phyloP scores from a whole-genome alignment of 176 grass and related monocot genomes.

The Coix lacrymajobi region DNA sequence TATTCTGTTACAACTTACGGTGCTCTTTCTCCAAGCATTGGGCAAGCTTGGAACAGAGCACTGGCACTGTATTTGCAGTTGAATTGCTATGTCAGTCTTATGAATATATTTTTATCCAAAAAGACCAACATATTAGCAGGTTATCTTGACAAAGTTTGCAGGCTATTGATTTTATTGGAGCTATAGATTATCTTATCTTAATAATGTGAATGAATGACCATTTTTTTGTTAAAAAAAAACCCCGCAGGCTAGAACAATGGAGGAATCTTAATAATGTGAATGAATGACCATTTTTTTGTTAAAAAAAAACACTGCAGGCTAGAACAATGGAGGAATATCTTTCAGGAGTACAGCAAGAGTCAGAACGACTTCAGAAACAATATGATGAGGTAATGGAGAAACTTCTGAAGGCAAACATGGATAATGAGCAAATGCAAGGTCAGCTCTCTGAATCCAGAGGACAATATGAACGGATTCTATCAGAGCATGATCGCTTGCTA shows the following conservation, averaged over 20 bases:
- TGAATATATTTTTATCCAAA: not conserved
- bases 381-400: conserved; percentile 2
- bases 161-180: not conserved
- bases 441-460: conserved; percentile 35
- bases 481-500: conserved; percentile 36
- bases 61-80: not conserved
- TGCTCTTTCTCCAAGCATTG: not conserved
- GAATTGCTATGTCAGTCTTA: not conserved
- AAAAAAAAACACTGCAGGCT: not conserved
- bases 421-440: conserved; percentile 25
- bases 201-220: not conserved
- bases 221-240: not conserved
- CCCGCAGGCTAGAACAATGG: conserved; percentile 29
- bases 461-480: conserved; percentile 24
- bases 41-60: not conserved
- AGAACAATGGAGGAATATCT: conserved; percentile 35
- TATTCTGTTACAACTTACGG: not conserved
- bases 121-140: not conserved
- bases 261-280: conserved; percentile 9
- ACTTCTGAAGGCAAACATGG: conserved; percentile 10
- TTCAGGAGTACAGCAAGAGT: conserved; percentile 28
- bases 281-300: not conserved
- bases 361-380: conserved; percentile 14
- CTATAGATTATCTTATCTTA: not conserved
- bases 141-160: not conserved